These are phyloP conservation scores for Solanum dulcamara DNA, from an alignment of 257 asterid species.

Conservation along the genomic window DNA sequence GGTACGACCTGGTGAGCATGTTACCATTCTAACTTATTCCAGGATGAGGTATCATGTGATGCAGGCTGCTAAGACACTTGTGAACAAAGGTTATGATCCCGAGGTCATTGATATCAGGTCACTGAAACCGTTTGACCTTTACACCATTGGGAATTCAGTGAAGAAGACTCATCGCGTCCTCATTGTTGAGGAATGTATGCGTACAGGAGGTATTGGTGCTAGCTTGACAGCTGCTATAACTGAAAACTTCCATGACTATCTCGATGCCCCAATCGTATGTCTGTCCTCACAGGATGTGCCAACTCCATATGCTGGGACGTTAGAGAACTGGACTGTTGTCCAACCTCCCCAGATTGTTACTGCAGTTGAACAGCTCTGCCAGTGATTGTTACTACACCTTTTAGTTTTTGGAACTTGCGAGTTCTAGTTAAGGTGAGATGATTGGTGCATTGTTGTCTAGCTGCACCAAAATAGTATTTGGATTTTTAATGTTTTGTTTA, in stretches of 20 bases:
- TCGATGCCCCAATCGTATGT: constrained; percentile 70
- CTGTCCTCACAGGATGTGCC: constrained; percentile 83
- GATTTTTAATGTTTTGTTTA: not conserved
- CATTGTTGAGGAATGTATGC: constrained; percentile 84
- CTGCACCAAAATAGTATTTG: not conserved
- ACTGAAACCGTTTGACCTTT: constrained; percentile 68
- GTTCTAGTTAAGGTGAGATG: not conserved
- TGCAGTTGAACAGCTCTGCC: constrained; percentile 79
- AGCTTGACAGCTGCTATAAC: constrained; percentile 69
- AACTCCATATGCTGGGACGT: constrained; percentile 64
- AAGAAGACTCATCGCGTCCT: constrained; percentile 74
- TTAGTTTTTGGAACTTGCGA: not conserved
- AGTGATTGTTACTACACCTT: constrained; percentile 2
- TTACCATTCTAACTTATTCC: constrained; percentile 67
- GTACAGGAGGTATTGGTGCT: constrained; percentile 91
- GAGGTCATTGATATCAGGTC: constrained; percentile 85
- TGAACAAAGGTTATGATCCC: constrained; percentile 70
- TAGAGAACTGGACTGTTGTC: constrained; percentile 79
- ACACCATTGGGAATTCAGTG: constrained; percentile 66
- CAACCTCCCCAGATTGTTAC: constrained; percentile 76
- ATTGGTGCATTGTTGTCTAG: not conserved
- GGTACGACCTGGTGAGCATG: constrained; percentile 77
- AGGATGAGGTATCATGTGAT: constrained; percentile 87
- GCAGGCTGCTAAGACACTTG: constrained; percentile 78
- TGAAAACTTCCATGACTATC: constrained; percentile 62